Evolutionary conservation across 768 basidiomycete genomes (phyloP), one percentile per base, ranked within the genome.

Genomic region (Xerocomellus dryophilus): DNA sequence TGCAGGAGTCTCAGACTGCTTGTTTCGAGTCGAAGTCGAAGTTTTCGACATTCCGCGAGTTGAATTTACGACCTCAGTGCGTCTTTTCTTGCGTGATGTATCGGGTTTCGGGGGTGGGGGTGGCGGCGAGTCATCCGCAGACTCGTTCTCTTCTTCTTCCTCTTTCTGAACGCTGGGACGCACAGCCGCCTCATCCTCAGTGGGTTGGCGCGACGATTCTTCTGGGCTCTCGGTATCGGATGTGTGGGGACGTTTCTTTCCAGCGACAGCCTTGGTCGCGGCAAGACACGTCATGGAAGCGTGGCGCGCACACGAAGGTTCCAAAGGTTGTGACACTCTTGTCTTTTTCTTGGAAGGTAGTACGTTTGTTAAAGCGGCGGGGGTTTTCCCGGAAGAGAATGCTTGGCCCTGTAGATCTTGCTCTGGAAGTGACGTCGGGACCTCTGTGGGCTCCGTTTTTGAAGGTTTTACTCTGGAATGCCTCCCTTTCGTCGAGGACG

Each of bases 381-480:
- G 62, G 35, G 47, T 49, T 35, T 54, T 56, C 31, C 15, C 51
- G 32, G 49, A 49, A 41, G 59, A 50, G 11, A 36, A 43, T 7
- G 53, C 25, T n/a, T 62, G 54, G 17, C 31, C 41, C 15, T 59
- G 61, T 32, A 64, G 61, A 40, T 82, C 81, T 62, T 85, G 79
- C 36, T 79, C 78, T 4, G 84, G 83, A 41, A 81, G 70, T 17
- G 85, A 88, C 0, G 84, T 85, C 7, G 84, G 84, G 12, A 85
- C 67, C 49, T 76, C 70, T 9, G 61, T 63, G 43, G 52, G 62
- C 52, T 77, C 76, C 31, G 18, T 39, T 46, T 63, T 67, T 5
- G 55, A 51, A 23, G 44, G 27, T 31, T 51, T 62, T 43, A 8
- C 53, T 56, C 18, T 57, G 21, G 44, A 35, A 23, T 50, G 44